Evolutionary conservation across 768 basidiomycete genomes (phyloP).

Genomic region (Clitopilus hobsonii): DNA sequence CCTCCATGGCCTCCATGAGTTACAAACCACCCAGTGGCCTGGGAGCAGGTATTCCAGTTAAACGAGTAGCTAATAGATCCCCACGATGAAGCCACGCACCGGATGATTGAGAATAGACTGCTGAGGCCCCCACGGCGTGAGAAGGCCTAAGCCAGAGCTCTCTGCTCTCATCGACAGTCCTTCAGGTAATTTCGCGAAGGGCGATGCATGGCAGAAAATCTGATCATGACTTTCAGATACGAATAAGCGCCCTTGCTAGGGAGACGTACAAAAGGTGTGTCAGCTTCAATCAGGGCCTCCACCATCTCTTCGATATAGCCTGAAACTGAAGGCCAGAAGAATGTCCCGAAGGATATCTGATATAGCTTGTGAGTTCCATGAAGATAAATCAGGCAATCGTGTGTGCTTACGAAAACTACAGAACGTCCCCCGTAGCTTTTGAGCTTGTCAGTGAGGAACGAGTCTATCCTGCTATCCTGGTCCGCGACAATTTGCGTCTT

Average conservation of each 20-base stretch:
- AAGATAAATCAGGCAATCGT: neutral
- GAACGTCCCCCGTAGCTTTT: neutral
- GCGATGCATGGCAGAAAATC: slow-evolving; percentile 14
- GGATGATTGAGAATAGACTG: slow-evolving; percentile 16
- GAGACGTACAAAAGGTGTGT: neutral
- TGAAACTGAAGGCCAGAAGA: neutral
- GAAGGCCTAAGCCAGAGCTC: slow-evolving; percentile 10
- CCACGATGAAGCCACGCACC: slow-evolving; percentile 2
- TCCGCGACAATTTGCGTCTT: neutral
- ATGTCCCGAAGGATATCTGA: neutral
- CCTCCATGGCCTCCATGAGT: slow-evolving; percentile 16
- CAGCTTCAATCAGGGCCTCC: neutral
- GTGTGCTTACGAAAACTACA: neutral
- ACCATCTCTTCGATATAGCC: neutral
- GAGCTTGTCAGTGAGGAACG: neutral
- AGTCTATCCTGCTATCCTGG: neutral
- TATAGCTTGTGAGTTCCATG: neutral
- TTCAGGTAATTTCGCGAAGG: slow-evolving; percentile 5
- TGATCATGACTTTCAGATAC: neutral
- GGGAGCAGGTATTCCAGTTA: too few species aligned
- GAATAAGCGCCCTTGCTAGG: neutral
- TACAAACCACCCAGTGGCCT: slow-evolving; percentile 20
- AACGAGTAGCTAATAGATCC: neutral
- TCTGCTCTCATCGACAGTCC: slow-evolving; percentile 9
- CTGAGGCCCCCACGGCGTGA: slow-evolving; percentile 15